phyloP scores from a whole-genome alignment of 2,329 filamentous ascomycete species.

The Ophiostoma sp. region DNA sequence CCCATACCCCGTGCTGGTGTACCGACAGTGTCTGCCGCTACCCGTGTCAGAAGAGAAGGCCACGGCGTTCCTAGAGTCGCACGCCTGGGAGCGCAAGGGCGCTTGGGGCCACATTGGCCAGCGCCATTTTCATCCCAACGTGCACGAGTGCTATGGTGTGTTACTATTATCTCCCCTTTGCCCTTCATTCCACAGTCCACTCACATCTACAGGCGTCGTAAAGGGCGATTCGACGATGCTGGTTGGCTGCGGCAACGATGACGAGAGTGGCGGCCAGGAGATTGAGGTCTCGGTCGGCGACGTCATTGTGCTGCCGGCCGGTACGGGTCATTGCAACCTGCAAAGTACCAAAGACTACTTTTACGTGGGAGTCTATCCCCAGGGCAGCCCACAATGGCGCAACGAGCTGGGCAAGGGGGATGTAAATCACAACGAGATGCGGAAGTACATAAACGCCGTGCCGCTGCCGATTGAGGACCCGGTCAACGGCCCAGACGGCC shows the following conservation, averaged over 20 bases:
- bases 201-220: not conserved
- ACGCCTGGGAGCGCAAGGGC: conserved; percentile 18
- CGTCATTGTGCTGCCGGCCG: conserved; percentile 18
- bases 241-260: conserved; percentile 18
- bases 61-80: conserved; percentile 18
- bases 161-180: not conserved
- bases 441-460: not conserved
- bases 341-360: conserved; percentile 17
- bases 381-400: not conserved
- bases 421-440: not conserved
- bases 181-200: not conserved
- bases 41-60: conserved; percentile 17
- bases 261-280: conserved; percentile 5
- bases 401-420: conserved; percentile 6
- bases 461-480: not conserved
- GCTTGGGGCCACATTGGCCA: conserved; percentile 17
- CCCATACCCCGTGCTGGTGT: conserved; percentile 11
- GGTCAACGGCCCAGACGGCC: not conserved
- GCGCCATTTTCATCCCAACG: conserved; percentile 19
- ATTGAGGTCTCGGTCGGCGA: conserved; percentile 16
- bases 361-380: conserved; percentile 16
- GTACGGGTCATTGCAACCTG: conserved; percentile 16
- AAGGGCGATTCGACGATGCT: conserved; percentile 16
- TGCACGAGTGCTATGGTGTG: conserved; percentile 20
- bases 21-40: conserved; percentile 18